Evolutionary conservation across 495 filamentous ascomycete genomes (phyloP).

Genomic region (Arthonia radiata): DNA sequence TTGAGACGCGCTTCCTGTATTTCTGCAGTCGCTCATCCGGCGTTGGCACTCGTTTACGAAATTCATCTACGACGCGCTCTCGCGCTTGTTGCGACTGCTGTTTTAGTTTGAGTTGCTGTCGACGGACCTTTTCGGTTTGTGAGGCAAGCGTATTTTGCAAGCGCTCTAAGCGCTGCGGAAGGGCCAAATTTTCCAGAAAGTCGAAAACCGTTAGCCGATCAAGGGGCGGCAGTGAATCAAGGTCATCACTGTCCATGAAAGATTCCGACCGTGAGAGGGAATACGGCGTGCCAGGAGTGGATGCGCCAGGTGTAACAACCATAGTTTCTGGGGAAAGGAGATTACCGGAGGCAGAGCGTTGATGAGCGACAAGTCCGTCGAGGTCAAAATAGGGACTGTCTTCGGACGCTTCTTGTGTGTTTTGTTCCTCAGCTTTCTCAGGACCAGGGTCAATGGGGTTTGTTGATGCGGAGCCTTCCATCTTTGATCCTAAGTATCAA

Average conservation of each 20-base stretch:
- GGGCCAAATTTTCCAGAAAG: slow-evolving; percentile 75
- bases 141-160: slow-evolving; percentile 51
- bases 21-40: slow-evolving; percentile 82
- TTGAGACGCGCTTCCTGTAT: slow-evolving; percentile 66
- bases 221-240: slow-evolving; percentile 64
- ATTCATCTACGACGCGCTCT: slow-evolving; percentile 68
- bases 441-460: too few species aligned
- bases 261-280: neutral
- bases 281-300: neutral
- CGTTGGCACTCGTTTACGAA: slow-evolving; percentile 50
- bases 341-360: too few species aligned
- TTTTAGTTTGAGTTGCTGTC: slow-evolving; percentile 53
- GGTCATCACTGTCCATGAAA: slow-evolving; percentile 46
- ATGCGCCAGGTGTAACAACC: neutral
- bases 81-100: slow-evolving; percentile 27
- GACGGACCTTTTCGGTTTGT: slow-evolving; percentile 67
- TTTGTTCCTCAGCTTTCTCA: too few species aligned
- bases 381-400: too few species aligned
- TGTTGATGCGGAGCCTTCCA: too few species aligned
- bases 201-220: slow-evolving; percentile 84
- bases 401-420: too few species aligned
- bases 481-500: too few species aligned
- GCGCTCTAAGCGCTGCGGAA: slow-evolving; percentile 71
- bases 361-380: too few species aligned
- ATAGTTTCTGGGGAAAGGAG: too few species aligned